Base-by-base conservation (phyloP, 495 filamentous ascomycete species). In the Peziza echinospora region DNA sequence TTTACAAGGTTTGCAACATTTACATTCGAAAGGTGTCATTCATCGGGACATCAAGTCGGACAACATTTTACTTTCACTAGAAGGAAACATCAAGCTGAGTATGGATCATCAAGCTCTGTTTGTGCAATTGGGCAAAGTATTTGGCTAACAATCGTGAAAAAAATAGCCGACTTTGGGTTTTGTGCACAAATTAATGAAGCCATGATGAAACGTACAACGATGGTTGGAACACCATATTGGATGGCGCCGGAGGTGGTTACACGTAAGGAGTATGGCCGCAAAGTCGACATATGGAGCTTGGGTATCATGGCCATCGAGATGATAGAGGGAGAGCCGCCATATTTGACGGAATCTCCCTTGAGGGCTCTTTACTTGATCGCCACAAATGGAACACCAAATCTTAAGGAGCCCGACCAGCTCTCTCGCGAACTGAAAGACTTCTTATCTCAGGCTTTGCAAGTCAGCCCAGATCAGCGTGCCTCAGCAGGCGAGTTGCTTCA, bases 231-330 rank as follows among this genome's bases (percentile, higher is more conserved):
- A 19, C 89, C 89, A 2, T 97, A 97, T 60, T 97, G 89, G 89
- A 97, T 97, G 89, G 89, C 89, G 3, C 89, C 89, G 3, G 89
- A 97, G 61, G 86, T 97, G 17, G 89, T 97, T 8, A 96, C 85
- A 4, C 69, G 85, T 16, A 96, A 97, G 60, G 89, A 96, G 60
- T 97, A 97, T 61, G 91, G 89, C 51, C 80, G 89, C 43, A 97
- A 97, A 60, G 85, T 97, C 44, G 89, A 97, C 59, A 96, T 97
- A 53, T 97, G 89, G 89, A 89, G 81, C 58, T 64, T 97, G 43
- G 89, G 89, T 47, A 97, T 97, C 62, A 97, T 97, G 89, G 84
- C 89, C n/a, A 97, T 97, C 54, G 89, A 97, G 62, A 97, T 97
- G 89, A 93, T 97, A 50, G 89, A 97, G 64, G 91, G 89, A 52